Conservation (phyloP, 164 flowering plant species). For the Aristolochia californica region DNA sequence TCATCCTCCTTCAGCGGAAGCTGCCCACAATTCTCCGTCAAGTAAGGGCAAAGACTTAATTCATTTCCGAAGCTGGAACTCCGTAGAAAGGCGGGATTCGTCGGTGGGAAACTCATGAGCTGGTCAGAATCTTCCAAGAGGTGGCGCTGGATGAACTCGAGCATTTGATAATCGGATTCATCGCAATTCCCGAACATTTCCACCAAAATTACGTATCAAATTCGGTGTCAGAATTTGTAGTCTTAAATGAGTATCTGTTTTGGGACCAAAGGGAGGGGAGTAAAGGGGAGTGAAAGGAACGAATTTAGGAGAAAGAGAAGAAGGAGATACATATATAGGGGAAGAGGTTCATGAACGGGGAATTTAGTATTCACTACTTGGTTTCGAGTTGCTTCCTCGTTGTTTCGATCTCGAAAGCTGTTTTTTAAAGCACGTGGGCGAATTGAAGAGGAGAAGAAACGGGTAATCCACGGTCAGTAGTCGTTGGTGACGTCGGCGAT, state of each 20-base stretch:
- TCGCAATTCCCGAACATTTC: conserved; percentile 10
- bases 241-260: no score
- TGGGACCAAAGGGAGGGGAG: no score
- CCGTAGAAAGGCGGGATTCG: conserved; percentile 22
- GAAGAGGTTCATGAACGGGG: not conserved
- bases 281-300: not conserved
- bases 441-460: no score
- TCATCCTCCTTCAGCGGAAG: conserved; percentile 67
- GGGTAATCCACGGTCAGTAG: no score
- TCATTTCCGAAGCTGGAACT: conserved; percentile 33
- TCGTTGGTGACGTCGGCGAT: no score
- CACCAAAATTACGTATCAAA: no score
- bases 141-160: conserved; percentile 42
- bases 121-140: conserved; percentile 35
- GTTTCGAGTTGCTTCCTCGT: no score
- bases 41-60: conserved; percentile 33
- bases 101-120: not conserved
- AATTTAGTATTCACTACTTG: not conserved
- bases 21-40: conserved; percentile 67
- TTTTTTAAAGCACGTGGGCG: no score
- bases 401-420: no score
- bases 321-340: not conserved
- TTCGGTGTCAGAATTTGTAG: no score
- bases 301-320: not conserved
- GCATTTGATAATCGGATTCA: conserved; percentile 24